Base-by-base conservation (phyloP, 257 asterid genomes). In the Salvia hispanica region DNA sequence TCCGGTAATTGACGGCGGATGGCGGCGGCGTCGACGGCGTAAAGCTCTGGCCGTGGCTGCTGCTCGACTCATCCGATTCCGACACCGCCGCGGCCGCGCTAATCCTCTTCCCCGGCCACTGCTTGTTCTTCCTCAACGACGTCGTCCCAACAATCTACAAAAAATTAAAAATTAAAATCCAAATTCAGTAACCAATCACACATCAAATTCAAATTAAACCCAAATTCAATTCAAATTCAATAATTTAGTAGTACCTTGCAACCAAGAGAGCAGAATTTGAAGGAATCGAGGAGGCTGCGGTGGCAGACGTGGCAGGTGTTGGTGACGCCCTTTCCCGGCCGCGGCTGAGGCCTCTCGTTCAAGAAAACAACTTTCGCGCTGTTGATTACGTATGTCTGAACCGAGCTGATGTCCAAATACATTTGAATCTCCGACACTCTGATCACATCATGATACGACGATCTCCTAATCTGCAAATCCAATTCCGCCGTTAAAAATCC, bases 391-490 rank as follows among this genome's bases (percentile, higher is more conserved):
- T 91, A 88, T 9, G 97, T 91, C 53, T 91, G 97, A 3, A 91
- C 95, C 0, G 82, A 81, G 61, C 87, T 74, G 3, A 91, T 86
- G 68, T 91, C 97, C 79, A 88, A 21, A 58, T 74, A 85, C 78
- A 83, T 91, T 39, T 91, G 96, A 34, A 91, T 91, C 57, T 91
- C 97, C 42, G 83, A 80, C 9, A 91, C 97, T 72, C 96, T 75
- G n/a, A 91, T 87, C 39, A 88, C 97, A 76, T 91, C 96, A 64
- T 91, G 97, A 86, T 91, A 91, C 1, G 96, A 91, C 11, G 97
- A 91, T 77, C 97, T 81, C 85, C 97, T 78, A 78, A 91, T 91
- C 97, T 91, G 85, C 9, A 10, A 28, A 14, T 7, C 0, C 25
- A 33, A 45, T 48, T 9, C 3, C 8, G 0, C 12, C 18, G 9